Evolutionary conservation across 176 grass and related monocot genomes (phyloP).

Genomic region (Hordeum vulgare): DNA sequence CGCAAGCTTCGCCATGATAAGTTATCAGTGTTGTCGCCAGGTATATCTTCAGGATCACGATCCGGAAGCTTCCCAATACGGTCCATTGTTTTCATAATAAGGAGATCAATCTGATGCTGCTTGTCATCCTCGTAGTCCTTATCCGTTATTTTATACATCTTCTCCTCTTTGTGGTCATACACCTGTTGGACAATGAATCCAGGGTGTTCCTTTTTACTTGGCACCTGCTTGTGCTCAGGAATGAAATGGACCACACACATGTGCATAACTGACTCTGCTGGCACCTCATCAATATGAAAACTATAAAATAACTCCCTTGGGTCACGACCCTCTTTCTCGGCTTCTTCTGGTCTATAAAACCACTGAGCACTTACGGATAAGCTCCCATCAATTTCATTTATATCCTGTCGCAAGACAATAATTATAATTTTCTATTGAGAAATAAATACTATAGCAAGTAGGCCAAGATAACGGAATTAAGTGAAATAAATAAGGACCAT

Average conservation of each 20-base stretch:
- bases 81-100: conserved; percentile 73
- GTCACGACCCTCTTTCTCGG: conserved; percentile 75
- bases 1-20: conserved; percentile 30
- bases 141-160: conserved; percentile 73
- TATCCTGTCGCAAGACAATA: conserved; percentile 43
- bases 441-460: background rate
- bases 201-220: conserved; percentile 72
- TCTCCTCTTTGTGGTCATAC: conserved; percentile 69
- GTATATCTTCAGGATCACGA: conserved; percentile 42
- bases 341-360: conserved; percentile 99
- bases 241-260: conserved; percentile 91
- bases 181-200: conserved; percentile 95
- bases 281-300: conserved; percentile 78
- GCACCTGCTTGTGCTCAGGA: conserved; percentile 75
- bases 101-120: conserved; percentile 68
- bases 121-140: conserved; percentile 72
- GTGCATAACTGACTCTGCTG: conserved; percentile 96
- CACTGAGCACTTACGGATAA: conserved; percentile 79
- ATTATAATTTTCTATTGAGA: background rate
- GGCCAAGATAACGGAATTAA: background rate
- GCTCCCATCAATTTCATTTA: conserved; percentile 50
- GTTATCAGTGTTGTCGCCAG: conserved; percentile 42
- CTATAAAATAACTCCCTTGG: conserved; percentile 92
- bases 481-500: background rate
- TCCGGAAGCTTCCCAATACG: conserved; percentile 76